phyloP scores from a whole-genome alignment of 2,329 filamentous ascomycete genomes.

The Venturia aucupariae region DNA sequence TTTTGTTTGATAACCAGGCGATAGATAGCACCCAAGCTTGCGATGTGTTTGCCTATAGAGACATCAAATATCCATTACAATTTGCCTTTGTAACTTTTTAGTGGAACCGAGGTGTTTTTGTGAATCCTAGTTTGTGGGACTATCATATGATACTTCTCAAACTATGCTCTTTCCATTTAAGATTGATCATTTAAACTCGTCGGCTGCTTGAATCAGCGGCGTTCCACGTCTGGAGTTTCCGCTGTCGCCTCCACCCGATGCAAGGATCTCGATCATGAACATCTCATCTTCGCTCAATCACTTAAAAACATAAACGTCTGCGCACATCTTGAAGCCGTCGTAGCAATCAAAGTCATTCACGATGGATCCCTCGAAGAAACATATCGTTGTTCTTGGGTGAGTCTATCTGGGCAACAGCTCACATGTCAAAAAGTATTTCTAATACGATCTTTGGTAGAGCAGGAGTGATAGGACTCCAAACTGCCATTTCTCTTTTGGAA shows the following conservation, averaged over 20 bases:
- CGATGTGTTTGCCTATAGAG: too few relatives aligned
- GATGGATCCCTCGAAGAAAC: neutral
- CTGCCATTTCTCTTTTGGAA: constrained; percentile 34
- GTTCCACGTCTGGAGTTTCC: neutral
- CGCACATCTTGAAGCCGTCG: too few relatives aligned
- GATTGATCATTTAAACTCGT: too few relatives aligned
- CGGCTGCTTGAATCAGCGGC: too few relatives aligned
- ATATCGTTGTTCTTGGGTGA: constrained; percentile 13
- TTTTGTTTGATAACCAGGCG: neutral
- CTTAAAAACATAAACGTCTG: too few relatives aligned
- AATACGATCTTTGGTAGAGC: constrained; percentile 27
- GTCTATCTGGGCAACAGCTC: neutral
- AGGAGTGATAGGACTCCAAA: constrained; percentile 39
- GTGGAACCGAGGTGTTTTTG: too few relatives aligned
- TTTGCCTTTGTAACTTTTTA: too few relatives aligned
- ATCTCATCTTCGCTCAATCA: neutral
- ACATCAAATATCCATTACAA: too few relatives aligned
- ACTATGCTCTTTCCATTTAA: too few relatives aligned
- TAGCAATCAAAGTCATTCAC: neutral
- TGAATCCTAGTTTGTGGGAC: too few relatives aligned
- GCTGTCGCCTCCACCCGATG: neutral
- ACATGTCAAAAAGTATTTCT: constrained; percentile 7
- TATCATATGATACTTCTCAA: too few relatives aligned
- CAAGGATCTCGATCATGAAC: neutral
- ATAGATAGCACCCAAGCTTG: neutral